phyloP scores from a whole-genome alignment of 805 yeast species.

The Zygotorulaspora chibaensis region DNA sequence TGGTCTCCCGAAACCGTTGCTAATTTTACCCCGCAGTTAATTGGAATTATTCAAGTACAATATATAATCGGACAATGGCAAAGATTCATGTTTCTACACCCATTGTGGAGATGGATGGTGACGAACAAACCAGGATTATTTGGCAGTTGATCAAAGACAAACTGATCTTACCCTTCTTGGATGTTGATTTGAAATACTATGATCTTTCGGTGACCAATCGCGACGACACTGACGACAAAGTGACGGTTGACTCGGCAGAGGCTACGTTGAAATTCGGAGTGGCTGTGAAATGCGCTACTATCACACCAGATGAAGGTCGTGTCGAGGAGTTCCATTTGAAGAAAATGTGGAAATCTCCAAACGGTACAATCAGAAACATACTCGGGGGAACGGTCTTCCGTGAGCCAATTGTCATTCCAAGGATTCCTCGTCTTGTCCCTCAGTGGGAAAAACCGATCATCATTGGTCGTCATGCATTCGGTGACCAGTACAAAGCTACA shows the following conservation, averaged over 20 bases:
- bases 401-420: slow-evolving; percentile 89
- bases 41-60: neutral
- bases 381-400: slow-evolving; percentile 96
- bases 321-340: slow-evolving; percentile 86
- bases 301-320: slow-evolving; percentile 96
- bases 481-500: slow-evolving; percentile 94
- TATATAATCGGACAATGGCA: slow-evolving; percentile 12
- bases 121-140: slow-evolving; percentile 94
- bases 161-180: slow-evolving; percentile 78
- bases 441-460: slow-evolving; percentile 94
- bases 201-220: slow-evolving; percentile 85
- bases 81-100: slow-evolving; percentile 83
- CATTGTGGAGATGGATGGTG: slow-evolving; percentile 96
- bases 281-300: slow-evolving; percentile 96
- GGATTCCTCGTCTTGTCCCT: slow-evolving; percentile 82
- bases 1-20: no score
- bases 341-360: slow-evolving; percentile 97
- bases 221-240: slow-evolving; percentile 82
- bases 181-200: slow-evolving; percentile 85
- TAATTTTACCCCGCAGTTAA: neutral
- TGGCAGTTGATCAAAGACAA: slow-evolving; percentile 88
- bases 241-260: slow-evolving; percentile 83
- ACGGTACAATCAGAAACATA: slow-evolving; percentile 94
- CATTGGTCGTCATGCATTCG: slow-evolving; percentile 96
- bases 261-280: slow-evolving; percentile 88